Evolutionary conservation across 1,284 basidiomycete species (phyloP).

Genomic region (Paramarasmius palmivorus): DNA sequence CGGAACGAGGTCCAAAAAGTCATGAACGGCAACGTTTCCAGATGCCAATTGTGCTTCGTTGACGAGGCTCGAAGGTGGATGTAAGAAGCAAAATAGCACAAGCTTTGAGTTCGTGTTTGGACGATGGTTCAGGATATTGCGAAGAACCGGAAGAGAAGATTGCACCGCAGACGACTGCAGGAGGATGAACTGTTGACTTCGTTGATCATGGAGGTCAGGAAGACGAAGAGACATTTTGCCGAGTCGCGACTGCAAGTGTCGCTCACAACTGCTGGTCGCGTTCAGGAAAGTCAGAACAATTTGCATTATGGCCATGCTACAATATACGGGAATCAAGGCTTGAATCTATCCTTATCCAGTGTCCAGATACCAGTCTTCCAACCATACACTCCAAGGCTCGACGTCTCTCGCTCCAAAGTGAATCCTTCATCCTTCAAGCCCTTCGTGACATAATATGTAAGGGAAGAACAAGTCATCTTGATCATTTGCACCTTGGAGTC

Average conservation of each 20-base stretch:
- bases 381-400: slow-evolving; percentile 48
- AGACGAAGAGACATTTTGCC: slow-evolving; percentile 28
- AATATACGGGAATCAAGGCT: too few relatives aligned
- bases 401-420: slow-evolving; percentile 37
- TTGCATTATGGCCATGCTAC: too few relatives aligned
- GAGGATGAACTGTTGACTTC: slow-evolving; percentile 52
- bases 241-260: background rate
- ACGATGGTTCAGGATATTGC: slow-evolving; percentile 35
- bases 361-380: slow-evolving; percentile 50
- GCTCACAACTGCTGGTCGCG: background rate
- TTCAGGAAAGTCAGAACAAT: too few relatives aligned
- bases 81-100: slow-evolving; percentile 61
- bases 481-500: slow-evolving; percentile 44
- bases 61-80: slow-evolving; percentile 49
- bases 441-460: slow-evolving; percentile 50
- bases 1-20: slow-evolving; percentile 56
- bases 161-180: slow-evolving; percentile 68
- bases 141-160: slow-evolving; percentile 60
- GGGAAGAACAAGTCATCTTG: slow-evolving; percentile 46
- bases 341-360: slow-evolving; percentile 44
- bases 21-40: slow-evolving; percentile 41
- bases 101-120: slow-evolving; percentile 25
- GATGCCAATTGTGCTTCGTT: slow-evolving; percentile 19
- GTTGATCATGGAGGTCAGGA: slow-evolving; percentile 35
- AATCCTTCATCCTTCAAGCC: slow-evolving; percentile 56